A percentile compares a stretch with the other conserved stretches of the same genome.
Conservation (phyloP, 345 rosid genomes). For the Sonneratia caseolaris region DNA sequence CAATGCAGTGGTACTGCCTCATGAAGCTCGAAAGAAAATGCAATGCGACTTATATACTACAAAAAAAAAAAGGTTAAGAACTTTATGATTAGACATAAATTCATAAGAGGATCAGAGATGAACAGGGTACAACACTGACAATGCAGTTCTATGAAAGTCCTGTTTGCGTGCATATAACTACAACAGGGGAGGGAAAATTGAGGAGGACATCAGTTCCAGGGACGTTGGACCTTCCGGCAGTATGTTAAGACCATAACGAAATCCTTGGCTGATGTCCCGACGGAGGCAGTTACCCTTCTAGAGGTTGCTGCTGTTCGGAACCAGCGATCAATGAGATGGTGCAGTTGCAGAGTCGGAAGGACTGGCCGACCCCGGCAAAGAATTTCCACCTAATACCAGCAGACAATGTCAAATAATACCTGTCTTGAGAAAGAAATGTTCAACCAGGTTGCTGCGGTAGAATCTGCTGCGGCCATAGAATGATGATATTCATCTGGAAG, state of each 20-base stretch:
- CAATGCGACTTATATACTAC: neutral
- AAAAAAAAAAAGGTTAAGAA: neutral
- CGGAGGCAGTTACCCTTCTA: constrained; percentile 33
- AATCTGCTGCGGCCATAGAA: no score
- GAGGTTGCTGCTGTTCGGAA: constrained; percentile 35
- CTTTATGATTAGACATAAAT: neutral
- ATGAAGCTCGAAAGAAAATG: neutral
- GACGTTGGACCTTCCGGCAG: constrained; percentile 34
- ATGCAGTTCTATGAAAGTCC: neutral
- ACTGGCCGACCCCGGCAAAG: constrained; percentile 50
- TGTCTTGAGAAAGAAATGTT: no score
- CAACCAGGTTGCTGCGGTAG: no score
- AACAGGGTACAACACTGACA: neutral
- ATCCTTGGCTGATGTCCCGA: constrained; percentile 63
- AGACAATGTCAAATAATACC: neutral
- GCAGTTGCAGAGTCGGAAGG: constrained; percentile 34
- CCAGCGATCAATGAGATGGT: constrained; percentile 54
- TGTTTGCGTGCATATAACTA: neutral
- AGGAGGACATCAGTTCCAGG: constrained; percentile 5
- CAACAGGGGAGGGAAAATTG: neutral
- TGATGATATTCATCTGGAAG: no score
- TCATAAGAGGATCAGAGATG: neutral
- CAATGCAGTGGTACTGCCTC: no score
- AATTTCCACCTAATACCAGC: constrained; percentile 45
- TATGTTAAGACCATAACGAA: constrained; percentile 65